Percentiles rank a stretch among this genome's conserved stretches.
phyloP scores from a whole-genome alignment of 2,329 filamentous ascomycete genomes.

The Lecanoromycetidae sp. region DNA sequence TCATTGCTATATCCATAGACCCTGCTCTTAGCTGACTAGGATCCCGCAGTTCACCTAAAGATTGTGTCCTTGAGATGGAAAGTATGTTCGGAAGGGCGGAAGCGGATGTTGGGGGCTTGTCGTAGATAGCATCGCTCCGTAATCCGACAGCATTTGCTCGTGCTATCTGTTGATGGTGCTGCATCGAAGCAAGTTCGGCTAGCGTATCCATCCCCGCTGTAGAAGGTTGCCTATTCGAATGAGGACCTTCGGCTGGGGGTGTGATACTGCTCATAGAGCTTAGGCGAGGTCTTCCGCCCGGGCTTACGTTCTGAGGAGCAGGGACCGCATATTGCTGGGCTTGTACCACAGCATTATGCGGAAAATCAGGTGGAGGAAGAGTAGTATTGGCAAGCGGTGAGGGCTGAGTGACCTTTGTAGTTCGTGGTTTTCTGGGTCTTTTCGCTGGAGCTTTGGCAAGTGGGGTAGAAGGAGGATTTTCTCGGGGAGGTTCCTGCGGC shows the following conservation, averaged over 20 bases:
- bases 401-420: slow-evolving; percentile 20
- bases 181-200: slow-evolving; percentile 36
- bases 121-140: slow-evolving; percentile 30
- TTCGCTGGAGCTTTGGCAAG: slow-evolving; percentile 15
- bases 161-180: slow-evolving; percentile 32
- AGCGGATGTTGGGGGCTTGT: slow-evolving; percentile 33
- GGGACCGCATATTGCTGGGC: slow-evolving; percentile 28
- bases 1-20: slow-evolving; percentile 35
- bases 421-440: slow-evolving; percentile 11
- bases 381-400: slow-evolving; percentile 31
- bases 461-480: slow-evolving; percentile 24
- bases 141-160: slow-evolving; percentile 29
- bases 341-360: slow-evolving; percentile 29
- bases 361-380: slow-evolving; percentile 21
- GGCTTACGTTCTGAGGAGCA: slow-evolving; percentile 27
- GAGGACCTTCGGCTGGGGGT: slow-evolving; percentile 24
- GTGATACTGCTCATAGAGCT: slow-evolving; percentile 28
- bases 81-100: slow-evolving; percentile 20
- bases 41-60: too few species aligned
- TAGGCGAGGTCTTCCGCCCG: slow-evolving; percentile 11
- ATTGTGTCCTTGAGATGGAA: slow-evolving; percentile 23
- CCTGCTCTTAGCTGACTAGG: slow-evolving; percentile 22
- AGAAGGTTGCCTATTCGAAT: slow-evolving; percentile 30
- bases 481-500: slow-evolving; percentile 30
- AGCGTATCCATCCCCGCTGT: slow-evolving; percentile 39